Base-by-base conservation (phyloP, 2,329 filamentous ascomycete genomes). In the Fusarium zealandicum region DNA sequence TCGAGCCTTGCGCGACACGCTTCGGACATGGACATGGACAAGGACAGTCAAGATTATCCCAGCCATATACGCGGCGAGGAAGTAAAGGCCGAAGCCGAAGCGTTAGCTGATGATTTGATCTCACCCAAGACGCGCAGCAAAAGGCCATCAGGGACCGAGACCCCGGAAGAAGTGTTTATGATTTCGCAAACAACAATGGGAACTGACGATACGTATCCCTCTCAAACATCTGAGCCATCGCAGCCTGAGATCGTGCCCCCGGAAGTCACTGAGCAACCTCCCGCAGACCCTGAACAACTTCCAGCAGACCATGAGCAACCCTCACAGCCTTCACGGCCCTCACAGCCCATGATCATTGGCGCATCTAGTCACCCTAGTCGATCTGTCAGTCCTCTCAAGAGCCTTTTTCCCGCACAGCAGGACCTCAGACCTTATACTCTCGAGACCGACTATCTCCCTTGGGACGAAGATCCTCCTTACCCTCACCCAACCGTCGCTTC, bases 361-460 rank as follows among this genome's bases (percentile, higher is more conserved):
- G 50, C 66, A 6, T 45, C 55, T 11, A 60, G 60, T n/a, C 57
- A 63, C 6, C 45, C 48, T 7, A 50, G 47, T 12, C 58, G 61
- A 38, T 37, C 63, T 2, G 16, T 42, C 6, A 75, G 69, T 27
- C 69, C 69, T 1, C 56, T 64, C 3, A 72, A 71, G 27, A 59
- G 61, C 9, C 44, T 54, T 0, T 53, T 55, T 7, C 68, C 68
- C 7, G 73, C 71, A 2, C 72, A 76, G 41, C 70, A 77, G 49
- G 72, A 78, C 25, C 66, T 69, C 8, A 73, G 75, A 5, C 73
- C 73, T 10, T 71, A 73, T 39, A 75, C 84, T 6, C 78, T 82
- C 12, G 83, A 86, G 37, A 79, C 75, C 1, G 85, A 88, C 64
- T 88, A 82, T 56, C 73, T 87, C 6, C 80, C 81, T 0, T 86